phyloP scores from a whole-genome alignment of 2,329 filamentous ascomycete genomes.

The Emergomyces orientalis region DNA sequence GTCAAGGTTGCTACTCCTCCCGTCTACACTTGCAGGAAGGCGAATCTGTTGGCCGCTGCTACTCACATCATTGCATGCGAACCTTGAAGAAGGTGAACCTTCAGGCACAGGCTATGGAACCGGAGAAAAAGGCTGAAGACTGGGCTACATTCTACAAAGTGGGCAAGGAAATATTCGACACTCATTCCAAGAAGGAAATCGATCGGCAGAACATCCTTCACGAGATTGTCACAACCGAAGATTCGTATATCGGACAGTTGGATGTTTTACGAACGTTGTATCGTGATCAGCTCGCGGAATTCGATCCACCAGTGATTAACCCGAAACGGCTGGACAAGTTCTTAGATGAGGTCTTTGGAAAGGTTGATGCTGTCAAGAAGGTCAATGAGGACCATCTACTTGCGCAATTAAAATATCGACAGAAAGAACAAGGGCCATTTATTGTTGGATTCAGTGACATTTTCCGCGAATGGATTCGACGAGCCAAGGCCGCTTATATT shows the following conservation, averaged over 20 bases:
- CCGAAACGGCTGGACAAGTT: constrained; percentile 72
- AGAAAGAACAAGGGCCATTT: constrained; percentile 94
- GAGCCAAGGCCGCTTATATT: constrained; percentile 78
- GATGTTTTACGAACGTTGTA: constrained; percentile 80
- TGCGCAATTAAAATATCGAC: constrained; percentile 89
- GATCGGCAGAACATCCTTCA: constrained; percentile 90
- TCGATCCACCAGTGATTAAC: constrained; percentile 70
- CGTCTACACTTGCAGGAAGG: constrained; percentile 61
- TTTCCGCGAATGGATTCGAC: constrained; percentile 96
- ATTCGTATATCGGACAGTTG: constrained; percentile 80
- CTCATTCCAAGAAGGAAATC: constrained; percentile 72
- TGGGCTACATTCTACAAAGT: constrained; percentile 87
- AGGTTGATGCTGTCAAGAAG: constrained; percentile 74
- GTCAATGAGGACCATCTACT: constrained; percentile 90
- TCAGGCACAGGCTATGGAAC: constrained; percentile 60
- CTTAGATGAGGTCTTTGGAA: constrained; percentile 77
- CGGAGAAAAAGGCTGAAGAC: constrained; percentile 61
- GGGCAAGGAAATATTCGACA: constrained; percentile 63
- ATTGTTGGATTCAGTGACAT: constrained; percentile 91
- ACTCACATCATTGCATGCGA: constrained; percentile 85
- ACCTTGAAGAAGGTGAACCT: constrained; percentile 92
- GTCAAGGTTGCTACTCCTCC: constrained; percentile 80
- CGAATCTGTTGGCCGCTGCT: constrained; percentile 65
- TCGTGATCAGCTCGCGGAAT: constrained; percentile 63
- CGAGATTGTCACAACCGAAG: constrained; percentile 89